Conservation (phyloP, 805 yeast species). For the Komagataella kurtzmanii region DNA sequence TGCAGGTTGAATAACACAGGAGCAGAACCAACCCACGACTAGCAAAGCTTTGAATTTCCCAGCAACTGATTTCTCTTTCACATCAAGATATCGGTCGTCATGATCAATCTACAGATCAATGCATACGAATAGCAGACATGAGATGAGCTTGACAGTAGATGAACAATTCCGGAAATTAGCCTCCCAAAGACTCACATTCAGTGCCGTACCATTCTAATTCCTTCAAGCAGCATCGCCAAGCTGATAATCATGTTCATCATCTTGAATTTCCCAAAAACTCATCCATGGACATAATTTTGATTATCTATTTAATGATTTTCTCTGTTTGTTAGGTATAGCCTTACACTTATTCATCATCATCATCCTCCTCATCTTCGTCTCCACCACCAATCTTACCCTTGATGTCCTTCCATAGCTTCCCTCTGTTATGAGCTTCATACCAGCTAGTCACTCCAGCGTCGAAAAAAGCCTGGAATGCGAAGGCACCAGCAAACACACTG, state of each 20-base stretch:
- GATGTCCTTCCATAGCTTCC: conserved; percentile 78
- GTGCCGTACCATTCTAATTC: neutral
- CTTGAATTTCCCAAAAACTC: neutral
- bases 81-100: neutral
- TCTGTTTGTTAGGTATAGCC: neutral
- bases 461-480: conserved; percentile 70
- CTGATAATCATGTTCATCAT: neutral
- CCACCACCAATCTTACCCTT: conserved; percentile 44
- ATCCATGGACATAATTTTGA: neutral
- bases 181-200: neutral
- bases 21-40: neutral
- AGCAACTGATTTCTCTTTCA: neutral
- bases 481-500: conserved; percentile 71
- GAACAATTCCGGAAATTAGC: no score
- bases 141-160: neutral
- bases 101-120: neutral
- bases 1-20: neutral
- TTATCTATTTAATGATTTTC: neutral
- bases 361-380: conserved; percentile 46
- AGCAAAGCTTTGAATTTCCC: neutral
- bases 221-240: neutral
- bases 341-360: conserved; percentile 26
- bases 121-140: neutral
- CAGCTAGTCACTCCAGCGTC: conserved; percentile 54
- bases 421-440: conserved; percentile 71